Evolutionary conservation across 257 asterid genomes (phyloP).

Genomic region (Forsythia viridissima): DNA sequence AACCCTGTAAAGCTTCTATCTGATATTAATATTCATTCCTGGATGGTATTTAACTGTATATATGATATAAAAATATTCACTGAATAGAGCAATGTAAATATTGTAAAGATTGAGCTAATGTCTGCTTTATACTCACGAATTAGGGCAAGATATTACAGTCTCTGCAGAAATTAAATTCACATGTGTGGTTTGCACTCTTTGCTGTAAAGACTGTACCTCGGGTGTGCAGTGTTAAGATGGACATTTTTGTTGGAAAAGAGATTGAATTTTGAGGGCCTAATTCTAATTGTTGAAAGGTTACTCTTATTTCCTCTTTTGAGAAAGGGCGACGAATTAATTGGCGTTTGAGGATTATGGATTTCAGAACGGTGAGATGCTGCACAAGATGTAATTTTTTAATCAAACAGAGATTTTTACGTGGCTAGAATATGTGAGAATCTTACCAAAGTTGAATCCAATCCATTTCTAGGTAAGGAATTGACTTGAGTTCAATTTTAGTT

Average conservation of each 20-base stretch:
- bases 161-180: not conserved
- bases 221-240: not conserved
- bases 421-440: not conserved
- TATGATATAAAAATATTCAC: not conserved
- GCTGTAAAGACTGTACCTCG: not conserved
- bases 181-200: not conserved
- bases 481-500: not conserved
- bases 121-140: not conserved
- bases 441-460: not conserved
- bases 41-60: not conserved
- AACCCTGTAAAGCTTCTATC: slow-evolving; percentile 56
- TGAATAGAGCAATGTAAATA: not conserved
- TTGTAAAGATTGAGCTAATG: slow-evolving; percentile 18
- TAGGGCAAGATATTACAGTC: not conserved
- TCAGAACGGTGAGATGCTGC: not conserved
- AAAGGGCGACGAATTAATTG: not conserved
- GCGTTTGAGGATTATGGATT: not conserved
- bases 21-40: not conserved
- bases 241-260: not conserved
- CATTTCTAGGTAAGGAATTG: not conserved
- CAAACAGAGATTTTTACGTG: not conserved
- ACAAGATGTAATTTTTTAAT: not conserved
- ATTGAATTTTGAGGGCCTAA: not conserved
- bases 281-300: not conserved
- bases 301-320: not conserved